These are phyloP conservation scores for Fusarium illudens DNA, from an alignment of 2,329 filamentous ascomycete genomes.

Conservation along the genomic window DNA sequence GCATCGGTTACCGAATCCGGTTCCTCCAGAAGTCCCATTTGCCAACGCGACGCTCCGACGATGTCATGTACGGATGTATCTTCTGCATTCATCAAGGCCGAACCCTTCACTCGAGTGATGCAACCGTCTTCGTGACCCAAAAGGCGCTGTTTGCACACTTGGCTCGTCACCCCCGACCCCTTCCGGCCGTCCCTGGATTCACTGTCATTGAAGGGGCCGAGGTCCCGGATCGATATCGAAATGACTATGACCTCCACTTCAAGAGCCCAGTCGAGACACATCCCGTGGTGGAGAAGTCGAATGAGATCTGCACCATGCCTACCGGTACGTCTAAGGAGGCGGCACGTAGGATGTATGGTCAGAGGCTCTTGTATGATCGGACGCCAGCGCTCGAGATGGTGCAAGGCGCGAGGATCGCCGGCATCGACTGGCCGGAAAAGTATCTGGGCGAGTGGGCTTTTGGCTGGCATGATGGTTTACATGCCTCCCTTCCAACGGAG, in stretches of 20 bases:
- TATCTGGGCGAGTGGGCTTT: conserved; percentile 66
- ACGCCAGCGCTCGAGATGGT: conserved; percentile 57
- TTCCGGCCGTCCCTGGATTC: conserved; percentile 59
- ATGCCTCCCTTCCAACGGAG: conserved; percentile 60
- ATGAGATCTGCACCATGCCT: conserved; percentile 54
- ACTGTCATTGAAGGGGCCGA: conserved; percentile 57
- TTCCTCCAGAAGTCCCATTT: conserved; percentile 66
- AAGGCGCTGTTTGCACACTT: conserved; percentile 63
- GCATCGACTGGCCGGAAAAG: conserved; percentile 59
- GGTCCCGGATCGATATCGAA: conserved; percentile 51
- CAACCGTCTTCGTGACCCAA: conserved; percentile 65
- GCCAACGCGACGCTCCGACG: conserved; percentile 58
- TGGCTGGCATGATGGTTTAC: conserved; percentile 63
- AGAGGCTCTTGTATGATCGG: conserved; percentile 56
- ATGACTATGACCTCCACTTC: conserved; percentile 65
- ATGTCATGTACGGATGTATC: conserved; percentile 62
- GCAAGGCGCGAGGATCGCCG: conserved; percentile 59
- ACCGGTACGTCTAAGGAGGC: conserved; percentile 57
- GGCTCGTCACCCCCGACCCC: conserved; percentile 61
- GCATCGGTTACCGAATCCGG: conserved; percentile 60
- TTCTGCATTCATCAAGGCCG: conserved; percentile 61
- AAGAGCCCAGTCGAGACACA: conserved; percentile 51
- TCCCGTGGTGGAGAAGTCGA: conserved; percentile 52
- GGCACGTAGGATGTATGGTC: conserved; percentile 57
- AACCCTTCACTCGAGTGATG: conserved; percentile 63